Percentiles rank a stretch among this genome's conserved stretches.
Conservation (phyloP, 495 filamentous ascomycete species). For the Xylaria flabelliformis region DNA sequence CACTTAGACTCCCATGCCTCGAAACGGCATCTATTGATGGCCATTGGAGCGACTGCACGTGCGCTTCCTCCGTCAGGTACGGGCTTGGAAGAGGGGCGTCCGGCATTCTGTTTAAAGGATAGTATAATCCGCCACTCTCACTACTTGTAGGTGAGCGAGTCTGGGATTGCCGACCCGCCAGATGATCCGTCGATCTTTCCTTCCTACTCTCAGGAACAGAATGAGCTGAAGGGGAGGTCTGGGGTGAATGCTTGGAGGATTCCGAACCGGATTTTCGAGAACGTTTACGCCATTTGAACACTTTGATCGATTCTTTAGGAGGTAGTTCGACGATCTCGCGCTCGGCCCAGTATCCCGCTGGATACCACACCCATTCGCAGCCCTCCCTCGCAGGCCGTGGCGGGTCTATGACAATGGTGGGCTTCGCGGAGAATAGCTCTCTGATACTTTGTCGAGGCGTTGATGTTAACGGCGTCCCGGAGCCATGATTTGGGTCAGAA, state of each 20-base stretch:
- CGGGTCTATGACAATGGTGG: conserved; percentile 45
- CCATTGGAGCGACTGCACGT: conserved; percentile 51
- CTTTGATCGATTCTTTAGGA: conserved; percentile 38
- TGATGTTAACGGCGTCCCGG: not conserved
- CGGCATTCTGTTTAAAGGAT: conserved; percentile 27
- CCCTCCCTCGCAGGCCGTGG: conserved; percentile 57
- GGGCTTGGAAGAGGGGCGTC: conserved; percentile 40
- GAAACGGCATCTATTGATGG: conserved; percentile 23
- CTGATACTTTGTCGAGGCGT: conserved; percentile 21
- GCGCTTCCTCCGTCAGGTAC: conserved; percentile 52
- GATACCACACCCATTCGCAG: conserved; percentile 63
- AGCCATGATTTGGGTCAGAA: conserved; percentile 20
- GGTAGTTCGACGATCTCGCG: conserved; percentile 44
- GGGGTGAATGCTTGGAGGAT: conserved; percentile 33
- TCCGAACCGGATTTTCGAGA: conserved; percentile 45
- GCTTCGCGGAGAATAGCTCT: conserved; percentile 28
- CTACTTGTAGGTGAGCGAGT: conserved; percentile 34
- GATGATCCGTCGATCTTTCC: conserved; percentile 32
- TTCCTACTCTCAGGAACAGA: conserved; percentile 43
- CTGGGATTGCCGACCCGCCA: conserved; percentile 35
- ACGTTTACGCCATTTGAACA: conserved; percentile 47
- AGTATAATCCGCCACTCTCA: conserved; percentile 34
- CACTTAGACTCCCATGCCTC: conserved; percentile 19
- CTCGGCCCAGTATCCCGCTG: conserved; percentile 62
- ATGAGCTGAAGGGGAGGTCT: conserved; percentile 33